These are phyloP conservation scores for Deinandra increscens DNA, from an alignment of 129 eudicot genomes.

Conservation along the genomic window DNA sequence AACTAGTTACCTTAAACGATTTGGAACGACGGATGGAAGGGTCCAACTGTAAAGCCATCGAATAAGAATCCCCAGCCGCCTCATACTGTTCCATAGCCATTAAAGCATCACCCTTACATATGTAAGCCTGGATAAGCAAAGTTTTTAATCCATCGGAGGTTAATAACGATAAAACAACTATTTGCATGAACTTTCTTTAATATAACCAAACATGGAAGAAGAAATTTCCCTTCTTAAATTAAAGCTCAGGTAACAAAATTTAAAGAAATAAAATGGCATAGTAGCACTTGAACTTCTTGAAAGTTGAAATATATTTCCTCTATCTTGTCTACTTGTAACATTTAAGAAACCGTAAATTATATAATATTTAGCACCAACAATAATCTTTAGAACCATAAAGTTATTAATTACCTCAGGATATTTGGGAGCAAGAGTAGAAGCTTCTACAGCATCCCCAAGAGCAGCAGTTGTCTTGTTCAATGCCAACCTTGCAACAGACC, in stretches of 20 bases:
- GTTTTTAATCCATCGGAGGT: neutral
- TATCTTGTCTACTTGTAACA: neutral
- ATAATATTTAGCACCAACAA: neutral
- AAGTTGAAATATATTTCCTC: neutral
- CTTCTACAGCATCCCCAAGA: slow-evolving; percentile 74
- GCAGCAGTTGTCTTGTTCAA: slow-evolving; percentile 56
- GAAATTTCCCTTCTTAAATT: too few relatives aligned
- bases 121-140: slow-evolving; percentile 53
- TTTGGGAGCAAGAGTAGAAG: slow-evolving; percentile 56
- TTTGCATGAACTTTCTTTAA: neutral
- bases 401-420: slow-evolving; percentile 44
- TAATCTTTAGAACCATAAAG: neutral
- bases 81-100: slow-evolving; percentile 72
- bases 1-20: slow-evolving; percentile 63
- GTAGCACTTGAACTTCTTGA: neutral
- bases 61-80: slow-evolving; percentile 59
- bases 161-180: neutral
- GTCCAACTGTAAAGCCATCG: slow-evolving; percentile 64
- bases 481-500: slow-evolving; percentile 51
- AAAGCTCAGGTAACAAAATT: neutral
- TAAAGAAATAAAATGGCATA: neutral
- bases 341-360: too few relatives aligned
- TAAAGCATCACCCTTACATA: slow-evolving; percentile 79
- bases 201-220: neutral
- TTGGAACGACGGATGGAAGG: slow-evolving; percentile 79